phyloP scores from a whole-genome alignment of 2,329 filamentous ascomycete genomes.

The Botrytis fabae region DNA sequence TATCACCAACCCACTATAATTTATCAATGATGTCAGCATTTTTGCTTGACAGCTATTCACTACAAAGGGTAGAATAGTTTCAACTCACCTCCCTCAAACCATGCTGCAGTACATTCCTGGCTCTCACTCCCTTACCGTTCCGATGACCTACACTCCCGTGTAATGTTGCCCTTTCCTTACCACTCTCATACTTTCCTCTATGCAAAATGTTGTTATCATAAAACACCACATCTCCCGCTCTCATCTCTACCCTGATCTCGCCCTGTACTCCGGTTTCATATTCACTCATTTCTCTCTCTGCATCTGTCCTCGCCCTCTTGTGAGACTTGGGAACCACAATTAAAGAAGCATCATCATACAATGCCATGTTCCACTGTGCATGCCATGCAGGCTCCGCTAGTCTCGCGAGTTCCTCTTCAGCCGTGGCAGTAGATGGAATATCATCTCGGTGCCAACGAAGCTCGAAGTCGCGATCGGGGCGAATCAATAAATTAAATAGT shows the following conservation, averaged over 20 bases:
- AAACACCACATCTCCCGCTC: slow-evolving; percentile 78
- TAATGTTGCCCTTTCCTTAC: slow-evolving; percentile 65
- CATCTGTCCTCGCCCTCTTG: slow-evolving; percentile 65
- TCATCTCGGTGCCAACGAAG: slow-evolving; percentile 87
- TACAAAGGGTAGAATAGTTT: neutral
- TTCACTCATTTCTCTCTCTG: slow-evolving; percentile 66
- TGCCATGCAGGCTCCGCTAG: slow-evolving; percentile 65
- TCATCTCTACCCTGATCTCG: slow-evolving; percentile 65
- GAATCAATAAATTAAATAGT: slow-evolving; percentile 81
- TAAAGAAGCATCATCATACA: slow-evolving; percentile 72
- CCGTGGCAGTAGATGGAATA: slow-evolving; percentile 63
- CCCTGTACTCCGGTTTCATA: slow-evolving; percentile 62
- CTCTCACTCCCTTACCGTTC: slow-evolving; percentile 55
- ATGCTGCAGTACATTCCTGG: slow-evolving; percentile 74
- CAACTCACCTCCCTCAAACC: slow-evolving; percentile 54
- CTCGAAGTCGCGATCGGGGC: slow-evolving; percentile 69
- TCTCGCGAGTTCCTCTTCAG: slow-evolving; percentile 65
- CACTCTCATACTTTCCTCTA: slow-evolving; percentile 62
- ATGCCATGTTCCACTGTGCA: slow-evolving; percentile 84
- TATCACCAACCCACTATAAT: slow-evolving; percentile 56
- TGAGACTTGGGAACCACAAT: slow-evolving; percentile 80
- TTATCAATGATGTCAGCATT: neutral
- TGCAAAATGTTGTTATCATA: slow-evolving; percentile 91
- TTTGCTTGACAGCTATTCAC: neutral
- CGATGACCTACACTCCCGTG: slow-evolving; percentile 70